A percentile compares a stretch with the other conserved stretches of the same genome.
Conservation (phyloP, 2,329 filamentous ascomycete species). For the Talaromyces verruculosus region DNA sequence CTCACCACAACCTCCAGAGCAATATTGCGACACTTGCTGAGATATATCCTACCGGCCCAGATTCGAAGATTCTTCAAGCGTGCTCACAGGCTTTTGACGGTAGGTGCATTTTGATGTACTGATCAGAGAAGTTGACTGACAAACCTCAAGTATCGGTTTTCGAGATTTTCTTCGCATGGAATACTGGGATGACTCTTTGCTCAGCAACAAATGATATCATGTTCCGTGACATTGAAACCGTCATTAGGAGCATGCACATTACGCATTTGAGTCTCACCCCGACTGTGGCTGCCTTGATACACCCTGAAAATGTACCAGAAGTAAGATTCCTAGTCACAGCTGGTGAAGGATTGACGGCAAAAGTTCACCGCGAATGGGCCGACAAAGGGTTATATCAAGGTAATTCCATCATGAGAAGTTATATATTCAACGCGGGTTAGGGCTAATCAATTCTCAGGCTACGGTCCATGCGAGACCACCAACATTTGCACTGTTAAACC, state of each 20-base stretch:
- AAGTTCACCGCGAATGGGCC: constrained; percentile 69
- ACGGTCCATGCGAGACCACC: constrained; percentile 82
- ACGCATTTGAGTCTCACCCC: constrained; percentile 86
- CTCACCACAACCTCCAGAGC: constrained; percentile 71
- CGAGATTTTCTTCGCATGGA: constrained; percentile 85
- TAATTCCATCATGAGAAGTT: constrained; percentile 22
- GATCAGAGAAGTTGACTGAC: constrained; percentile 22
- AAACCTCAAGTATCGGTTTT: constrained; percentile 69
- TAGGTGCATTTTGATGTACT: constrained; percentile 23
- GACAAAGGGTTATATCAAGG: constrained; percentile 69
- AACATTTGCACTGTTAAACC: constrained; percentile 78
- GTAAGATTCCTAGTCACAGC: constrained; percentile 78
- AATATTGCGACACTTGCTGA: constrained; percentile 68
- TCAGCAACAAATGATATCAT: constrained; percentile 71
- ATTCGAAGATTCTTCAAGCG: constrained; percentile 70
- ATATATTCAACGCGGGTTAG: not conserved
- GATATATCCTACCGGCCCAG: constrained; percentile 61
- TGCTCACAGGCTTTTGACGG: constrained; percentile 81
- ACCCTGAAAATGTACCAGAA: constrained; percentile 65
- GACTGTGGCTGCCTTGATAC: constrained; percentile 75
- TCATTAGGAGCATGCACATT: constrained; percentile 62
- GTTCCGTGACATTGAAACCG: constrained; percentile 68
- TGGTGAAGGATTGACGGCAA: constrained; percentile 74
- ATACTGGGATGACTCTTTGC: constrained; percentile 74
- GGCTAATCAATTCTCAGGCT: constrained; percentile 48